These are phyloP conservation scores for Musa itinerans DNA, from an alignment of 176 grass and related monocot species.

Conservation along the genomic window DNA sequence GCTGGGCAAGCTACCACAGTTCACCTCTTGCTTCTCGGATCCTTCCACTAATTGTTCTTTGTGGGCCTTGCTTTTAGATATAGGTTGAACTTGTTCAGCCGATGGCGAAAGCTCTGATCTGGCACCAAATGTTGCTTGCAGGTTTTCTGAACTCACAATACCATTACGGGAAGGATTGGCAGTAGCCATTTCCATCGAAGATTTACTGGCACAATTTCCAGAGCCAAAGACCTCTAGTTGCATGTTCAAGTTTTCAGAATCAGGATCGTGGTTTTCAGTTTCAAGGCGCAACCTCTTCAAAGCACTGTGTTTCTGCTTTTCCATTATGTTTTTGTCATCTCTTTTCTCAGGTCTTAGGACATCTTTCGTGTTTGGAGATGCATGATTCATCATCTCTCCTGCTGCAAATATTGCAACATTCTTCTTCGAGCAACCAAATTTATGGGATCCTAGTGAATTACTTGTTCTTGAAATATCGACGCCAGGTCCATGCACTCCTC, in stretches of 20 bases:
- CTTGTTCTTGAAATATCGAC: constrained; percentile 27
- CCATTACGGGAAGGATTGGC: constrained; percentile 8
- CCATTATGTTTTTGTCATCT: constrained; percentile 15
- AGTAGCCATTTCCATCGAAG: not conserved
- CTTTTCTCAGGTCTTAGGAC: not conserved
- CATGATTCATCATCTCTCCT: constrained; percentile 37
- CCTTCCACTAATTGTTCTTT: not conserved
- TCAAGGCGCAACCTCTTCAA: not conserved
- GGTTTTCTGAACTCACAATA: constrained; percentile 30
- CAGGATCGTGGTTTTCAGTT: constrained; percentile 20
- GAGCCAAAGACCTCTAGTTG: constrained; percentile 30
- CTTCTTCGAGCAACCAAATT: not conserved
- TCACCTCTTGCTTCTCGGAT: not conserved
- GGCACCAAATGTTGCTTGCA: not conserved
- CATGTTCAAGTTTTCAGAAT: constrained; percentile 27
- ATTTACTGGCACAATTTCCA: constrained; percentile 21
- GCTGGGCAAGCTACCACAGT: not conserved
- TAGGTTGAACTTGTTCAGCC: too few species aligned
- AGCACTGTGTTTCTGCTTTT: constrained; percentile 23
- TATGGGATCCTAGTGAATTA: constrained; percentile 29
- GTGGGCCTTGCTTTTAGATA: not conserved
- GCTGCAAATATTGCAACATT: not conserved
- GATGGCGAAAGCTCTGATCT: not conserved
- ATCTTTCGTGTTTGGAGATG: not conserved
- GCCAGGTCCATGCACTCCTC: constrained; percentile 17